Conservation (phyloP, 2,329 filamentous ascomycete species). For the Pestalotiopsis sp. region DNA sequence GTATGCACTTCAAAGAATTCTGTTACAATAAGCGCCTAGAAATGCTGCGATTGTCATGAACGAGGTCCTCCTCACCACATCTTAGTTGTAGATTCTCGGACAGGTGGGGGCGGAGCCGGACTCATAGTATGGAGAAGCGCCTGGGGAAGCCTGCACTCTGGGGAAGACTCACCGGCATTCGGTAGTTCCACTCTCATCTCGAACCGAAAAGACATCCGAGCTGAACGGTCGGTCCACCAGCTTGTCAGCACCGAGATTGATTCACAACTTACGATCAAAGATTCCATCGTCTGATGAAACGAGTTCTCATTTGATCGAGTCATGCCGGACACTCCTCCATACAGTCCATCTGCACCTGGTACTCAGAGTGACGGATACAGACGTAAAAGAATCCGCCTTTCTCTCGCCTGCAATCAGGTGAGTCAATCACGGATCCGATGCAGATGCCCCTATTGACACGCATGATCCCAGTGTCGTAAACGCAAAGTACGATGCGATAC, state of each 20-base stretch:
- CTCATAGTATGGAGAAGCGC: not conserved
- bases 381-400: constrained; percentile 12
- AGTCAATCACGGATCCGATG: not conserved
- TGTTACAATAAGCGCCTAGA: no score
- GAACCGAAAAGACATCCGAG: not conserved
- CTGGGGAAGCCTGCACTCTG: not conserved
- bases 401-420: constrained; percentile 12
- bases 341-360: not conserved
- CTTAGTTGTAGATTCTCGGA: not conserved
- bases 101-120: not conserved
- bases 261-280: not conserved
- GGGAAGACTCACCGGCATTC: not conserved
- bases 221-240: not conserved
- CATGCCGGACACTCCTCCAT: not conserved
- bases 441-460: not conserved
- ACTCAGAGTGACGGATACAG: not conserved
- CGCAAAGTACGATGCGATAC: constrained; percentile 33
- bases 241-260: not conserved
- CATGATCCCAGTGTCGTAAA: constrained; percentile 24
- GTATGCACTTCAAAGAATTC: no score
- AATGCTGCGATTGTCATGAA: no score
- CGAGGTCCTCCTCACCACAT: no score
- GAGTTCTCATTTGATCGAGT: not conserved
- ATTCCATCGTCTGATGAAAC: not conserved
- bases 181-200: not conserved